These are phyloP conservation scores for Coemansia aciculifera DNA, from an alignment of 192 early-diverging fungal genomes.

Conservation along the genomic window DNA sequence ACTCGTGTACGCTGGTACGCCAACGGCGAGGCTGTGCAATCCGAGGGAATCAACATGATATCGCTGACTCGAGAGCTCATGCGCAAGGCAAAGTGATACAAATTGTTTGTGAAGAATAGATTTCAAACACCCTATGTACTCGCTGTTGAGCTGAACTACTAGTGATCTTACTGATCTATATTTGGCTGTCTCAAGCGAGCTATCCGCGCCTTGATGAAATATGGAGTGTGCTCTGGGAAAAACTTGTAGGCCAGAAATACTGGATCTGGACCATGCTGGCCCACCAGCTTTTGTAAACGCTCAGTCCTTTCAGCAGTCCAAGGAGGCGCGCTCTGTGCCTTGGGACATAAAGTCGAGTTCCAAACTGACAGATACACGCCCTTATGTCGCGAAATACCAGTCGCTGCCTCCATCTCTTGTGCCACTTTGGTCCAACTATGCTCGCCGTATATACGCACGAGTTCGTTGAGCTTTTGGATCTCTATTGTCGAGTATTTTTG, in stretches of 20 bases:
- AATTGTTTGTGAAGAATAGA: not conserved
- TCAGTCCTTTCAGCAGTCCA: conserved; percentile 17
- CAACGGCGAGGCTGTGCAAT: conserved; percentile 46
- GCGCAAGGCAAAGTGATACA: conserved; percentile 20
- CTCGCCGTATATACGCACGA: conserved; percentile 27
- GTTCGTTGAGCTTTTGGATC: conserved; percentile 1
- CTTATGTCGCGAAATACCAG: conserved; percentile 5
- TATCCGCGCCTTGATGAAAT: not conserved
- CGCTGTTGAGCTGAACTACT: not conserved
- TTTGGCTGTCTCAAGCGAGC: not conserved
- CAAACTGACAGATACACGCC: conserved; percentile 7
- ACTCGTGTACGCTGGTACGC: conserved; percentile 55
- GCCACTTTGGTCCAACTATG: conserved; percentile 24
- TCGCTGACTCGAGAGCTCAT: conserved; percentile 30
- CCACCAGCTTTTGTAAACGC: conserved; percentile 9
- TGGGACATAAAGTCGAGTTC: conserved; percentile 22
- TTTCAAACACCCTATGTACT: not conserved
- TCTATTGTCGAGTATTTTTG: not conserved
- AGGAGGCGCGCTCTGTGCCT: conserved; percentile 21
- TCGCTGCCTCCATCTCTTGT: conserved; percentile 12
- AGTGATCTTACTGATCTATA: not conserved
- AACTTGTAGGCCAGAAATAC: conserved; percentile 44
- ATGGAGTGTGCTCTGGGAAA: conserved; percentile 42
- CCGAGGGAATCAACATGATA: conserved; percentile 38
- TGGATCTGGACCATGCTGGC: conserved; percentile 32